Evolutionary conservation across 139 green algal species (phyloP), one percentile per base, ranked within the genome.

Genomic region (Bryopsis sp.): DNA sequence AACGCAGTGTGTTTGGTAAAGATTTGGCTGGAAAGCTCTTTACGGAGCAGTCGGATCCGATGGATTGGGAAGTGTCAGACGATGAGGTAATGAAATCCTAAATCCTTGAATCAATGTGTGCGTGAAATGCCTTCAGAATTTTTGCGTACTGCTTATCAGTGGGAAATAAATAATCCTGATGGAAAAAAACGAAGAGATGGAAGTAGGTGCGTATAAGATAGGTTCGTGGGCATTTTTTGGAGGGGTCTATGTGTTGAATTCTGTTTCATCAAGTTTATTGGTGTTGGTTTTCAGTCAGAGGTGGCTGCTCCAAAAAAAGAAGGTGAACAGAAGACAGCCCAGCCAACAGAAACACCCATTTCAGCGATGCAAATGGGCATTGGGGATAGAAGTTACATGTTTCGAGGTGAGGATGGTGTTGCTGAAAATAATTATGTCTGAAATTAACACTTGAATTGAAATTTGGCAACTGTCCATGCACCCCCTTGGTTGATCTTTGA

Each of bases 311-410:
- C n/a, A n/a, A n/a, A n/a, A n/a, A n/a, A n/a, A n/a, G n/a, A n/a
- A n/a, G n/a, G n/a, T n/a, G n/a, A n/a, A n/a, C n/a, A n/a, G n/a
- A n/a, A n/a, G n/a, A n/a, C n/a, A n/a, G n/a, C n/a, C n/a, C n/a
- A n/a, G n/a, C n/a, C n/a, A n/a, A n/a, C n/a, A n/a, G n/a, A 67
- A 35, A 67, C 24, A 36, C 7, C 35, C 59, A 59, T 68, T 47
- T 72, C 47, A 28, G 29, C 61, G 35, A 29, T 90, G 31, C 47
- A 81, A 11, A 72, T 91, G 63, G 85, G 84, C 24, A 83, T 72
- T 34, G 79, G 74, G n/a, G 78, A 86, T 19, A 87, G 86, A 74
- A 91, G 72, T 31, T 97, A 89, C 78, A 66, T 94, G 3, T 59
- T 92, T 69, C 79, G 85, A 29, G 86, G 86, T 46, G 43, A 67